Base-by-base conservation (phyloP, 257 asterid genomes). In the Solanum ossicruentum region DNA sequence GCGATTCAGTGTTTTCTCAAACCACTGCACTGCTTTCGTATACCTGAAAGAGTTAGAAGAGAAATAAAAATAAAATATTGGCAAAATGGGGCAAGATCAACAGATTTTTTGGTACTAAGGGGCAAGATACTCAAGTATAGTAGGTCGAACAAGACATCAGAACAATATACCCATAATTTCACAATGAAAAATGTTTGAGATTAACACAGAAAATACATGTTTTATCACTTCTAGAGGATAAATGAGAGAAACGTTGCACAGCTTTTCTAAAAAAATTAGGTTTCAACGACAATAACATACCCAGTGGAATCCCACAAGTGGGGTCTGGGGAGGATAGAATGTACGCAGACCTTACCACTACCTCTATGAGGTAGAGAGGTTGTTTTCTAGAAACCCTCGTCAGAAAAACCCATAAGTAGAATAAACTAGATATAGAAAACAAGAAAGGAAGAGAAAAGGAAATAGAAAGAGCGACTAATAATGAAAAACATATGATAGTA, bases 11-110 rank as follows among this genome's bases (percentile, higher is more conserved):
- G 99, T 94, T 90, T 90, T 92, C 91, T 97, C 98, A 84, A 94
- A 97, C 98, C 98, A 97, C 92, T 92, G 88, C 75, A 92, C 97
- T 51, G 98, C 96, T 86, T 91, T 93, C 88, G 90, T 91, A 87
- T 93, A 95, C 94, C 99, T 96, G 91, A 86, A 84, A 69, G 57
- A 85, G 80, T 88, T 61, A 4, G 61, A 84, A 60, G 82, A 85
- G 17, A 77, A 36, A 84, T 15, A 67, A 4, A 83, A 83, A 41
- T 36, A 52, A 32, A 67, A 55, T 52, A 23, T 28, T 23, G 51
- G 85, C 3, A 12, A 55, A 69, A 69, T 4, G 3, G 57, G 15
- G 81, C 36, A 52, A 69, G 10, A 58, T 32, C 18, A 77, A 18
- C 49, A 78, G 65, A 78, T 5, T 17, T 36, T 49, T 77, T 51